These are phyloP conservation scores for Closterium sp. DNA, from an alignment of 139 green algal species.

Conservation along the genomic window DNA sequence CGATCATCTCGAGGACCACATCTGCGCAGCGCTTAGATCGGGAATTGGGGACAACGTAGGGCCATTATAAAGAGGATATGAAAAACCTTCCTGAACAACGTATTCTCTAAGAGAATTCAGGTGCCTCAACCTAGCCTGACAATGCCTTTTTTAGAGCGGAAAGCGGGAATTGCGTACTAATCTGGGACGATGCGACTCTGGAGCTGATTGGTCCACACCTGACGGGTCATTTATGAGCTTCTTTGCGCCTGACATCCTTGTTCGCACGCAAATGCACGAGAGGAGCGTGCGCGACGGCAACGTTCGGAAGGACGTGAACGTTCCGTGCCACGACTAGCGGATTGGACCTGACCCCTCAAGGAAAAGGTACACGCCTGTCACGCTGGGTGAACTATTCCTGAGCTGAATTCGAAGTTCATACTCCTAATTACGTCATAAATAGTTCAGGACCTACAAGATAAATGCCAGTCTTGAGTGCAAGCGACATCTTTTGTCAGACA, in stretches of 20 bases:
- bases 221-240: neutral
- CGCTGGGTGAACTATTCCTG: neutral
- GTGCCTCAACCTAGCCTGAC: no score
- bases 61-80: no score
- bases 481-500: no score
- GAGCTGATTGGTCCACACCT: neutral
- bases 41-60: neutral
- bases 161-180: no score
- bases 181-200: no score
- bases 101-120: no score
- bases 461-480: no score
- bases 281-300: neutral
- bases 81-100: no score
- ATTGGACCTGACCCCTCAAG: neutral
- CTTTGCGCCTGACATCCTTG: neutral
- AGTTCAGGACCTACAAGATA: no score
- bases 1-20: constrained; percentile 27
- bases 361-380: neutral
- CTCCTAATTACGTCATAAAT: no score
- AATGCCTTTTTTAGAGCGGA: no score
- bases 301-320: neutral
- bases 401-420: no score
- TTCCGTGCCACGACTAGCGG: neutral
- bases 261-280: neutral
- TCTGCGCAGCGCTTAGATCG: neutral